Evolutionary conservation across 169 alveolate genomes (phyloP).

Genomic region (Theileria orientalis): DNA sequence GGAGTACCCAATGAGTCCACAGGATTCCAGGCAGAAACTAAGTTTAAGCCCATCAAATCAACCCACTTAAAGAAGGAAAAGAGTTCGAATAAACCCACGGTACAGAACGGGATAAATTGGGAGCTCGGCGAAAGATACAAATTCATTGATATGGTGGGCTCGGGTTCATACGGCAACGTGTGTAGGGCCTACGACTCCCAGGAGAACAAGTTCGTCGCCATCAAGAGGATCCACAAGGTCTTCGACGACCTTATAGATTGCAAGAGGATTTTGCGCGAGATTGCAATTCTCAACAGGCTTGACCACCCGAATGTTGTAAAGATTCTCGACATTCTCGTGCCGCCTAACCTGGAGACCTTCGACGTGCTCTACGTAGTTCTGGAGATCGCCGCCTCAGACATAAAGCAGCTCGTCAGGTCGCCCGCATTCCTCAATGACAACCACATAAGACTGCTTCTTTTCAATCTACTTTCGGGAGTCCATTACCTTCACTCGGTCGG

Average conservation of each 20-base stretch:
- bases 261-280: conserved; percentile 94
- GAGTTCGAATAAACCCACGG: neutral
- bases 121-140: conserved; percentile 82
- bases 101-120: conserved; percentile 32
- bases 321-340: conserved; percentile 88
- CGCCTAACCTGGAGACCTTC: conserved; percentile 86
- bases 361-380: conserved; percentile 94
- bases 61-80: conserved; percentile 1
- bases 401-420: conserved; percentile 91
- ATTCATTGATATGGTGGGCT: conserved; percentile 86
- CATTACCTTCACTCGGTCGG: conserved; percentile 93
- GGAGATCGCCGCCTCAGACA: conserved; percentile 97
- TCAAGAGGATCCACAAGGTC: conserved; percentile 91
- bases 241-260: conserved; percentile 96
- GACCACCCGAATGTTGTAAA: conserved; percentile 89
- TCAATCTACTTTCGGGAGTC: conserved; percentile 92
- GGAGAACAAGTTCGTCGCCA: conserved; percentile 89
- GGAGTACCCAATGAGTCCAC: too few species aligned
- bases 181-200: conserved; percentile 83
- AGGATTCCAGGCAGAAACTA: too few species aligned
- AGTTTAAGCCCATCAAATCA: neutral
- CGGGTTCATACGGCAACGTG: conserved; percentile 93
- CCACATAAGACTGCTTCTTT: conserved; percentile 89
- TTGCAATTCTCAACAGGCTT: conserved; percentile 89
- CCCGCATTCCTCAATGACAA: conserved; percentile 90